Evolutionary conservation across 495 filamentous ascomycete species (phyloP).

Genomic region (Bombardia bombarda): DNA sequence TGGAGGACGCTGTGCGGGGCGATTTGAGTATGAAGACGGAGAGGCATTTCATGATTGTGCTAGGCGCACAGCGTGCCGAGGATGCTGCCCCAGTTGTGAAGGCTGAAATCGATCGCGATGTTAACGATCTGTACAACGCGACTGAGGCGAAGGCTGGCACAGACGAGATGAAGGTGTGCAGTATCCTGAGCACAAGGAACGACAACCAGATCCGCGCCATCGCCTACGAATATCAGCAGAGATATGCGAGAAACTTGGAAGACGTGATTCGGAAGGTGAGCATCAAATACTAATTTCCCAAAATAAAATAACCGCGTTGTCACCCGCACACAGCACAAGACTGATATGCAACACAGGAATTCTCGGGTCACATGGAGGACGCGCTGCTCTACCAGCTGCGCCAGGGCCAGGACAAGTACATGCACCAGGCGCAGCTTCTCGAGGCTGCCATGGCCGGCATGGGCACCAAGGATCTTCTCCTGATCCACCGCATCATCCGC

Average conservation of each 20-base stretch:
- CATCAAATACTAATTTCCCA: too few species aligned
- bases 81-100: slow-evolving; percentile 65
- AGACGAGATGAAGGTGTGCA: slow-evolving; percentile 68
- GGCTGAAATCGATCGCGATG: slow-evolving; percentile 62
- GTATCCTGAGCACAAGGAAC: slow-evolving; percentile 62
- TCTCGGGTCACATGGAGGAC: slow-evolving; percentile 86
- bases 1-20: slow-evolving; percentile 61
- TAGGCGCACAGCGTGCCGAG: slow-evolving; percentile 63
- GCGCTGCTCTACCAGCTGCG: slow-evolving; percentile 72
- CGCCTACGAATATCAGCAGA: slow-evolving; percentile 56
- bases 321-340: background rate
- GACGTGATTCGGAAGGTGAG: slow-evolving; percentile 58
- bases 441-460: slow-evolving; percentile 81
- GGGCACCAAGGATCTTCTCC: slow-evolving; percentile 76
- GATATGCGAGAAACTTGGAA: slow-evolving; percentile 58
- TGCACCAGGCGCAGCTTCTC: slow-evolving; percentile 69
- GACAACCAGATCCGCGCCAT: slow-evolving; percentile 79
- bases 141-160: slow-evolving; percentile 64
- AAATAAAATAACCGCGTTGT: too few species aligned
- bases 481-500: slow-evolving; percentile 66
- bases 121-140: slow-evolving; percentile 61
- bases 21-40: slow-evolving; percentile 84
- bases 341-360: slow-evolving; percentile 41
- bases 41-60: slow-evolving; percentile 67
- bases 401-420: slow-evolving; percentile 68